Evolutionary conservation across 1,284 basidiomycete species (phyloP).

Genomic region (Schizophyllum amplum): DNA sequence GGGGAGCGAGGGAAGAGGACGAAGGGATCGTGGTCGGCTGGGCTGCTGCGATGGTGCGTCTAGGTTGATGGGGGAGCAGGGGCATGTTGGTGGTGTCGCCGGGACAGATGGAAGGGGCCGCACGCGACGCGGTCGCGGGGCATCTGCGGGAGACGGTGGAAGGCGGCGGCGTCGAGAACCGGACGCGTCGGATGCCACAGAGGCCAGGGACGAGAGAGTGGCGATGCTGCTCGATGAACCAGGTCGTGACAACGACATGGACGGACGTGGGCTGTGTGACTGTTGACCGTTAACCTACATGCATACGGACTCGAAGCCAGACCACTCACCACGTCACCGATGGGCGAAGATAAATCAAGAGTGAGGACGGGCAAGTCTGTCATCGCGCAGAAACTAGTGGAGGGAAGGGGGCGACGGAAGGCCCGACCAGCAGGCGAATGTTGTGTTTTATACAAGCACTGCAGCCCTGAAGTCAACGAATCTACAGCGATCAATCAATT

Average conservation of each 20-base stretch:
- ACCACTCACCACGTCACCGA: not conserved
- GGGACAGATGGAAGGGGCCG: not conserved
- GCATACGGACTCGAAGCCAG: not conserved
- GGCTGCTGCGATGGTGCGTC: not conserved
- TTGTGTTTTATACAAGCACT: not conserved
- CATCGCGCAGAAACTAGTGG: not conserved
- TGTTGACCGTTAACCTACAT: conserved; percentile 3
- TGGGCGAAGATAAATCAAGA: no score
- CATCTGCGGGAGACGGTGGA: not conserved
- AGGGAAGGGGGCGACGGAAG: not conserved
- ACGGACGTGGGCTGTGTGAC: conserved; percentile 17
- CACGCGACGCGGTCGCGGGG: not conserved
- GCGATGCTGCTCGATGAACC: conserved; percentile 11
- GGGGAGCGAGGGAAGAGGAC: not conserved
- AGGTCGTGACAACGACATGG: conserved; percentile 11
- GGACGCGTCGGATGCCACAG: conserved; percentile 7
- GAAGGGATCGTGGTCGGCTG: not conserved
- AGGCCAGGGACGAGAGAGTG: conserved; percentile 13
- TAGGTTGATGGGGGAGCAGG: not conserved
- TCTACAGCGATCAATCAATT: not conserved
- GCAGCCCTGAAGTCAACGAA: not conserved
- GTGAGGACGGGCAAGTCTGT: not conserved
- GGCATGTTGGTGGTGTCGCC: not conserved
- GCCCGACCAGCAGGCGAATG: not conserved
- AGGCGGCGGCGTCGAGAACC: not conserved